Conservation (phyloP, 176 grass and related monocot species). For the Avena insularis region DNA sequence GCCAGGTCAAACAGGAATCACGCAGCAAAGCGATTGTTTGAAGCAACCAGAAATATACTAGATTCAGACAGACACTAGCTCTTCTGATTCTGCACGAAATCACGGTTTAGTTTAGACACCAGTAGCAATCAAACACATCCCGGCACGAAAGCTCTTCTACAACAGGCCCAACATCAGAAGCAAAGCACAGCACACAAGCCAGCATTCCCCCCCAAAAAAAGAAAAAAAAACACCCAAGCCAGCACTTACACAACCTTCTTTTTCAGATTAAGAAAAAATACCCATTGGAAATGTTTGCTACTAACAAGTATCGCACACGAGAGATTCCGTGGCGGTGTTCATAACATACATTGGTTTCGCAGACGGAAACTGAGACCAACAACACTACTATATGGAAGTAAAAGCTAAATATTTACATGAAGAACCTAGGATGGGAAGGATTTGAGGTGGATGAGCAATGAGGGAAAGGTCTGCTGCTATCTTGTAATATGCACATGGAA, state of each 20-base stretch:
- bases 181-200: slow-evolving; percentile 7
- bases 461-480: slow-evolving; percentile 45
- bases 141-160: slow-evolving; percentile 23
- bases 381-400: slow-evolving; percentile 37
- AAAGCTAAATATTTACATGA: slow-evolving; percentile 55
- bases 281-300: background rate
- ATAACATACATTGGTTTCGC: slow-evolving; percentile 11
- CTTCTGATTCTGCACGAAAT: background rate
- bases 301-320: too few species aligned
- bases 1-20: slow-evolving; percentile 43
- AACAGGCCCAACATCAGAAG: slow-evolving; percentile 40
- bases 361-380: slow-evolving; percentile 14
- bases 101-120: background rate
- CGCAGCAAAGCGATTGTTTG: background rate
- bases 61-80: background rate
- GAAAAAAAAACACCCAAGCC: slow-evolving; percentile 12
- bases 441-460: slow-evolving; percentile 26
- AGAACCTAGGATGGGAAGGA: slow-evolving; percentile 34
- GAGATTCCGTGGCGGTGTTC: background rate
- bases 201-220: too few species aligned
- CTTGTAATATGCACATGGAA: slow-evolving; percentile 48
- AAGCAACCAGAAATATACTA: slow-evolving; percentile 18
- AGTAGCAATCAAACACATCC: background rate
- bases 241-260: background rate
- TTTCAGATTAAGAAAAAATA: background rate